These are phyloP conservation scores for Pseudocercospora fuligena DNA, from an alignment of 2,329 filamentous ascomycete genomes.

Conservation along the genomic window DNA sequence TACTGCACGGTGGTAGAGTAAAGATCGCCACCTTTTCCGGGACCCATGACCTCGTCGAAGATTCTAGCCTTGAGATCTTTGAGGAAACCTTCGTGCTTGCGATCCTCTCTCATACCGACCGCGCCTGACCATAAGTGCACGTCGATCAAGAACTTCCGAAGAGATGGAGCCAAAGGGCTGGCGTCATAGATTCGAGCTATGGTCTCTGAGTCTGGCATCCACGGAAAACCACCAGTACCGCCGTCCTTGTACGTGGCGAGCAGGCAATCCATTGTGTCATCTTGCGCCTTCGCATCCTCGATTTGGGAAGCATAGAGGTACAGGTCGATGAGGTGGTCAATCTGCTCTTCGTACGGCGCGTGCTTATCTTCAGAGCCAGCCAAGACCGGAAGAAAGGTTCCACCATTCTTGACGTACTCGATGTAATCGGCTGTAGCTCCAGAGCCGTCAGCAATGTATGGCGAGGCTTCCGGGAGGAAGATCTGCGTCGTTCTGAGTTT, in stretches of 20 bases:
- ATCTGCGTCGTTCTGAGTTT: background rate
- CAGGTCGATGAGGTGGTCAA: slow-evolving; percentile 4
- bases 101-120: background rate
- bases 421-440: background rate
- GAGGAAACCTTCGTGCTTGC: background rate
- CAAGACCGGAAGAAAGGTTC: background rate
- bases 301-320: background rate
- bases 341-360: slow-evolving; percentile 1
- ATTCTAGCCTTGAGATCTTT: background rate
- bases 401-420: background rate
- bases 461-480: background rate
- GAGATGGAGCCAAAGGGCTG: background rate
- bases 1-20: background rate
- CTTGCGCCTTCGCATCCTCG: slow-evolving; percentile 3
- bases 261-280: slow-evolving; percentile 5
- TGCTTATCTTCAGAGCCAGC: background rate
- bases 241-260: slow-evolving; percentile 3
- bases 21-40: background rate
- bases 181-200: background rate
- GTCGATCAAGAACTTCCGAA: slow-evolving; percentile 2
- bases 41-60: background rate
- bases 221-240: background rate
- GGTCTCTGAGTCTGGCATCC: background rate
- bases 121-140: background rate
- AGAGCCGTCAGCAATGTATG: background rate